A percentile compares a stretch with the other conserved stretches of the same genome.
phyloP scores from a whole-genome alignment of 306 rosid genomes.

The Prunus davidiana region DNA sequence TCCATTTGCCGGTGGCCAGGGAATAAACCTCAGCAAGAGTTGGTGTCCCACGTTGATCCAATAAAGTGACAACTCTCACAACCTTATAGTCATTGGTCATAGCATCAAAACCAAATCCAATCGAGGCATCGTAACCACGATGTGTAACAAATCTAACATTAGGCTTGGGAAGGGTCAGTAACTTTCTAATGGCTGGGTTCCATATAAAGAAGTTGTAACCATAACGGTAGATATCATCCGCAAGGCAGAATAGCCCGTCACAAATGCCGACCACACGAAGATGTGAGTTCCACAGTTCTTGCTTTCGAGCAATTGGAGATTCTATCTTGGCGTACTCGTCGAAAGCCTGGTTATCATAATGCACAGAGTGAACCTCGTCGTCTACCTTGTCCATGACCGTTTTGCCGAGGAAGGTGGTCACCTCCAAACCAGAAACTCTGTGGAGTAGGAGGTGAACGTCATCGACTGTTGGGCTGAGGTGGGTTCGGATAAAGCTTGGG shows the following conservation, averaged over 20 bases:
- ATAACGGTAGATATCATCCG: neutral
- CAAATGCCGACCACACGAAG: neutral
- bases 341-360: neutral
- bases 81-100: neutral
- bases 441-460: neutral
- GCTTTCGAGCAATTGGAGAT: neutral
- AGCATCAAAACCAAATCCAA: slow-evolving; percentile 10
- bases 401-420: neutral
- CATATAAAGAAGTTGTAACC: neutral
- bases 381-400: neutral
- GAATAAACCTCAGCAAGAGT: neutral
- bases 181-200: slow-evolving; percentile 2
- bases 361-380: neutral
- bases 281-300: neutral
- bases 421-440: neutral
- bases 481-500: neutral
- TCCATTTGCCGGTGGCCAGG: slow-evolving; percentile 3
- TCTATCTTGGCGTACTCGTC: neutral
- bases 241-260: neutral
- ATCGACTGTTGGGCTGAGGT: neutral
- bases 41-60: neutral
- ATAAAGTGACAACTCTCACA: neutral
- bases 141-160: neutral
- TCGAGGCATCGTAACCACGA: neutral
- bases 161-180: neutral